These are phyloP conservation scores for Penicillium sclerotiorum DNA, from an alignment of 2,329 filamentous ascomycete genomes.

Conservation along the genomic window DNA sequence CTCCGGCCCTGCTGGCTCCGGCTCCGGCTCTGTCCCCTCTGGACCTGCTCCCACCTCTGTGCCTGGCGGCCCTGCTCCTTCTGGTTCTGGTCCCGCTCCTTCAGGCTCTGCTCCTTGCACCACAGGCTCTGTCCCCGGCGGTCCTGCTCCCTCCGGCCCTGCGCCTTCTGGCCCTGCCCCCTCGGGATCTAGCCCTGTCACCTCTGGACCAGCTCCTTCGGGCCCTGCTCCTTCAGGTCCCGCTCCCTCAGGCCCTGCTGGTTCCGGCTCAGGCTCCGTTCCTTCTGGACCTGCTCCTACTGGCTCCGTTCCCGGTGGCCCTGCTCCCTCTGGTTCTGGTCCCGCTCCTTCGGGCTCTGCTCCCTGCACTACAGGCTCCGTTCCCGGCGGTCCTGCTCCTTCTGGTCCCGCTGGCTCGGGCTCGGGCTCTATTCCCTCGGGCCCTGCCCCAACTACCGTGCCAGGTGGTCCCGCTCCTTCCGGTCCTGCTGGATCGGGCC, in stretches of 20 bases:
- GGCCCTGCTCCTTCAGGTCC: constrained; percentile 6
- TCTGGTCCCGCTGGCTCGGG: neutral
- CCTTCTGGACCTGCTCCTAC: constrained; percentile 11
- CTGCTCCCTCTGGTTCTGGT: constrained; percentile 12
- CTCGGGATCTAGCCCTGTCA: constrained; percentile 1
- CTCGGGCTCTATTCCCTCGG: constrained; percentile 6
- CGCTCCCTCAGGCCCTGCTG: constrained; percentile 9
- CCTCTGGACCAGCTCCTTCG: neutral
- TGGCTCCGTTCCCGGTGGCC: constrained; percentile 7
- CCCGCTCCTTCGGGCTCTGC: constrained; percentile 1
- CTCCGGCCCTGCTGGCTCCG: neutral
- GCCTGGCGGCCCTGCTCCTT: constrained; percentile 2
- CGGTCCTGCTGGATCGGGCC: constrained; percentile 10
- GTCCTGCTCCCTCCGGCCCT: constrained; percentile 3
- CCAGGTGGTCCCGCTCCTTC: constrained; percentile 3
- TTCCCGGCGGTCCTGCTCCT: constrained; percentile 3
- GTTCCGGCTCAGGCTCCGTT: constrained; percentile 9
- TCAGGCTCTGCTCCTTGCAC: constrained; percentile 15
- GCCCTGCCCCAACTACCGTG: constrained; percentile 12
- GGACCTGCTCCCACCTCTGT: constrained; percentile 14
- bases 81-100: constrained; percentile 10
- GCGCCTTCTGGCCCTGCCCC: constrained; percentile 1
- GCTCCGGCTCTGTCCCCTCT: constrained; percentile 4
- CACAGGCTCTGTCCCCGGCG: constrained; percentile 7
- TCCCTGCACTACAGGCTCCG: constrained; percentile 1